Evolutionary conservation across 1,284 basidiomycete species (phyloP).

Genomic region (Trichosporon asahii): DNA sequence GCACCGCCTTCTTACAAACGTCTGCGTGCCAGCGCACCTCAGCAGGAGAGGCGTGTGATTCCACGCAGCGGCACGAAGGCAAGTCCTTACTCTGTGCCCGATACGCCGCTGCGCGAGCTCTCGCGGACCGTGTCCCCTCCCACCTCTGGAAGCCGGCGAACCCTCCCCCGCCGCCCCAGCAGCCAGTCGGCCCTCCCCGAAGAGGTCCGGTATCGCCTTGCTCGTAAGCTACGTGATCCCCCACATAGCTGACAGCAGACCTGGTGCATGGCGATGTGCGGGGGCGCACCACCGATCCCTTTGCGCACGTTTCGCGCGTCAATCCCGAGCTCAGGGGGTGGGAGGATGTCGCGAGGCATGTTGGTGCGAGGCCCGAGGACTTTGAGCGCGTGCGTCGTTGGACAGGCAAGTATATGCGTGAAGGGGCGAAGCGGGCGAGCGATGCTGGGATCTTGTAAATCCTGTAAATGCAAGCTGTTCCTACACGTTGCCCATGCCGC

Average conservation of each 20-base stretch:
- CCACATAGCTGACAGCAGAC: constrained; percentile 12
- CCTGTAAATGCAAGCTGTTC: too few species aligned
- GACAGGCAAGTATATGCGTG: constrained; percentile 11
- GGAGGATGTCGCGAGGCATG: constrained; percentile 10
- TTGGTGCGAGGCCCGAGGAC: constrained; percentile 13
- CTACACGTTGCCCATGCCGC: too few species aligned
- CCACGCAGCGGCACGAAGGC: not conserved
- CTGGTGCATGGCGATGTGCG: constrained; percentile 7
- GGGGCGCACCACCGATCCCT: not conserved
- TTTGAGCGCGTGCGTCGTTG: constrained; percentile 19
- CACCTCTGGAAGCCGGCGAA: too few species aligned
- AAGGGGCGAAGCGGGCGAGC: not conserved
- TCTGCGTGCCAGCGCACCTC: not conserved
- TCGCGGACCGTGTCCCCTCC: not conserved
- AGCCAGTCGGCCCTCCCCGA: not conserved
- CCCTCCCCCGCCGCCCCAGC: not conserved
- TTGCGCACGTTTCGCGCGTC: constrained; percentile 9
- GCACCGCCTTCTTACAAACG: not conserved
- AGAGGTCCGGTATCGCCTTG: constrained; percentile 11
- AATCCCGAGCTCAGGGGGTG: not conserved
- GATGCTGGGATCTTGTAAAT: not conserved
- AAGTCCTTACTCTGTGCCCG: not conserved
- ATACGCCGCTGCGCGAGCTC: constrained; percentile 6
- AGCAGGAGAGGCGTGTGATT: not conserved
- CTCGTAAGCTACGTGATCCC: constrained; percentile 13